Evolutionary conservation across 441 rosid genomes (phyloP).

Genomic region (Daphne laureola): DNA sequence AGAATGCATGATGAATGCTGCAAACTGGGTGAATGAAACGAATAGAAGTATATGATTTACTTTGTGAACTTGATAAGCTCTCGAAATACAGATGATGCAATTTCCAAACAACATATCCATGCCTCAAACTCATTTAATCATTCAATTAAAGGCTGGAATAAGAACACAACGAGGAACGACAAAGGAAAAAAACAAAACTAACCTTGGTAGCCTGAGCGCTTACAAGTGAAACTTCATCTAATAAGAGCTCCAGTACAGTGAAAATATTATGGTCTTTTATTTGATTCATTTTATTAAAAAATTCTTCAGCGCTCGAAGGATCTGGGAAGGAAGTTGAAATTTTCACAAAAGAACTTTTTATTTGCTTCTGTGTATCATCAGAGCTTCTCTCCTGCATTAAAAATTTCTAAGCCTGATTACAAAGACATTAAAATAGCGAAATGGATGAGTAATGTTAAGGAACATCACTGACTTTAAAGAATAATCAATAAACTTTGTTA

Average conservation of each 20-base stretch:
- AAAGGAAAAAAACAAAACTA: conserved; percentile 16
- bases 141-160: conserved; percentile 6
- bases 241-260: conserved; percentile 40
- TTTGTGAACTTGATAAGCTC: too few relatives aligned
- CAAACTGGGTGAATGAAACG: too few relatives aligned
- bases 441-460: neutral
- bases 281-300: conserved; percentile 57
- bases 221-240: conserved; percentile 39
- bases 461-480: too few relatives aligned
- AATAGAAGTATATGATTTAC: too few relatives aligned
- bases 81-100: too few relatives aligned
- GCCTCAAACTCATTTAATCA: neutral
- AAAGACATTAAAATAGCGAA: too few relatives aligned
- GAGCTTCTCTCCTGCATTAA: conserved; percentile 44
- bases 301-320: conserved; percentile 66
- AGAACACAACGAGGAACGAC: neutral
- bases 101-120: too few relatives aligned
- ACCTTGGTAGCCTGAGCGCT: conserved; percentile 46
- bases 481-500: too few relatives aligned
- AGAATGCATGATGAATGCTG: too few relatives aligned
- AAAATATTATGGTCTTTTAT: conserved; percentile 60
- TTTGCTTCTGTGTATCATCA: conserved; percentile 45
- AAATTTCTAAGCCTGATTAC: conserved; percentile 16
- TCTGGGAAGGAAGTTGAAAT: conserved; percentile 80
- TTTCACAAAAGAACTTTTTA: conserved; percentile 40